Conservation (phyloP, 768 basidiomycete genomes). For the Panellus pusillus region DNA sequence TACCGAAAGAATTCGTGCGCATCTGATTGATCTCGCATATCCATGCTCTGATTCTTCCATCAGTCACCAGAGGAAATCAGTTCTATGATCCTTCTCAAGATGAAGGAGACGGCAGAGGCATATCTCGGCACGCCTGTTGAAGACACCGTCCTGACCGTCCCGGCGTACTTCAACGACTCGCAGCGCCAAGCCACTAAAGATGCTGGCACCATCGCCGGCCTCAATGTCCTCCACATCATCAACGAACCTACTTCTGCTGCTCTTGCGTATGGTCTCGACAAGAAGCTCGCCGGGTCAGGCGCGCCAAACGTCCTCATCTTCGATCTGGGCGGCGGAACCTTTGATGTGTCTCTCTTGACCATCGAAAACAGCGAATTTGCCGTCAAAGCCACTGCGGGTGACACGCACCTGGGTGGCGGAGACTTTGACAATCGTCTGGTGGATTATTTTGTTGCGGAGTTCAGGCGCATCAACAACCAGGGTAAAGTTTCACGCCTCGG, state of each 20-base stretch:
- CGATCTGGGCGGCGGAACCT: too few relatives aligned
- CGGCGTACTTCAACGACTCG: constrained; percentile 2
- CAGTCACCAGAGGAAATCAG: constrained; percentile 8
- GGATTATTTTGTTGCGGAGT: constrained; percentile 3
- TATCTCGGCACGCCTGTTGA: constrained; percentile 3
- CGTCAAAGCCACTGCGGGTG: constrained; percentile 68
- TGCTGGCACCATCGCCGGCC: constrained; percentile 45
- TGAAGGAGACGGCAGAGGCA: constrained; percentile 10
- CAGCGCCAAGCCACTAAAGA: constrained; percentile 39
- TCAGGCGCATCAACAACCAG: constrained; percentile 9
- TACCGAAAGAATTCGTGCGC: constrained; percentile 52
- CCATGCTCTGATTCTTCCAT: neutral
- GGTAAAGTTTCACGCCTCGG: too few relatives aligned
- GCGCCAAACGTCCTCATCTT: constrained; percentile 5
- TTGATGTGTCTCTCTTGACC: constrained; percentile 66
- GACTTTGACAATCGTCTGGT: constrained; percentile 12
- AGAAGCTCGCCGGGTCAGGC: constrained; percentile 34
- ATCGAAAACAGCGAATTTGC: constrained; percentile 72
- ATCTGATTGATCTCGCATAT: neutral
- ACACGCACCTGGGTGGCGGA: constrained; percentile 33
- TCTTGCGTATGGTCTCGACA: constrained; percentile 78
- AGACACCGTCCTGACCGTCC: constrained; percentile 3
- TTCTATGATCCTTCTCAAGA: constrained; percentile 7
- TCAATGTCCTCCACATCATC: constrained; percentile 69
- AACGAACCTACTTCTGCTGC: constrained; percentile 86